Evolutionary conservation across 345 rosid genomes (phyloP), one percentile per base, ranked within the genome.

Genomic region (Populus euphratica): DNA sequence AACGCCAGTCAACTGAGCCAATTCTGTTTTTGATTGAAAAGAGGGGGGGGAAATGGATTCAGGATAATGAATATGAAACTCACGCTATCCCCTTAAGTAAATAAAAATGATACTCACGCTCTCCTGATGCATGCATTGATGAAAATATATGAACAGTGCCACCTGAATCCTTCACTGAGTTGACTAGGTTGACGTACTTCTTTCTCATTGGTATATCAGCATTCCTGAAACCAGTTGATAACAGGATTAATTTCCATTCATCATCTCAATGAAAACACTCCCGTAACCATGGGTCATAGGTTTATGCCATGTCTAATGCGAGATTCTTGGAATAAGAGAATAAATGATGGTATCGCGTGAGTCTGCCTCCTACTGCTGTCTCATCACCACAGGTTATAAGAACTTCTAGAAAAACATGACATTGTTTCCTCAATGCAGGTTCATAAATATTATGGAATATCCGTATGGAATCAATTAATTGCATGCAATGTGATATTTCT

Each of bases 51-150:
- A 80, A 50, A 7, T 62, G 7, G 25, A 31, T 38, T 49, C 43
- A 59, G 41, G 44, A 64, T 74, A 41, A 64, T 59, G 11, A 41
- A 10, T 41, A 41, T 12, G 44, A 10, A 10, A 10, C 44, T 18
- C 38, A 43, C 4, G 17, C 38, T 39, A 36, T 74, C 39, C 29
- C 16, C 11, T 8, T 20, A 18, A 59, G 31, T n/a, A 59, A 44
- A 76, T 33, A 8, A 33, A 47, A n/a, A 47, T 9, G 52, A 25
- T 16, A 82, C 98, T 90, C 65, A 95, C 99, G 98, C 83, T 93
- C 99, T 71, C 99, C 97, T 5, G 99, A 96, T 25, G 84, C 91
- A 68, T 96, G 99, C 99, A 93, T 93, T 1, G 97, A 88, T 10
- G 99, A 96, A 85, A 96, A 96, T 76, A 93, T 83, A 82, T 90